phyloP scores from a whole-genome alignment of 2,329 filamentous ascomycete genomes.

The Emmonsiellopsis sp. region DNA sequence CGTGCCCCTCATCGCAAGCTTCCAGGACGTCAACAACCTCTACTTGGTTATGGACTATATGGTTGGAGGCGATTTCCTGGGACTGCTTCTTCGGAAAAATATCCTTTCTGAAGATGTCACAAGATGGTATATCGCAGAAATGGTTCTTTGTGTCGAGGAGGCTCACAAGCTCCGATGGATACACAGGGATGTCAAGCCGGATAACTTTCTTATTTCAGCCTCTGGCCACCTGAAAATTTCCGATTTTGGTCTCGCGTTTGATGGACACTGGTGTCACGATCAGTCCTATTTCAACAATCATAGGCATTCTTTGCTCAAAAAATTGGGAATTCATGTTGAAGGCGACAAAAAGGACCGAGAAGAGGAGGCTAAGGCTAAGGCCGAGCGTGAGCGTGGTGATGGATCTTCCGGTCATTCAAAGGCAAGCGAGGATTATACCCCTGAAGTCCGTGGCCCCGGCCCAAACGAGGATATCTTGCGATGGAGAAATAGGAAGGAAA shows the following conservation, averaged over 20 bases:
- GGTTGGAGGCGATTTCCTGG: constrained; percentile 90
- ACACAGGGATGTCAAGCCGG: constrained; percentile 91
- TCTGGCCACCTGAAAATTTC: constrained; percentile 91
- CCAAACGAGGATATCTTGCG: constrained; percentile 48
- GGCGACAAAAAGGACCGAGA: constrained; percentile 65
- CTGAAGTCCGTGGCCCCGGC: constrained; percentile 22
- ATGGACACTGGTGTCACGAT: constrained; percentile 91
- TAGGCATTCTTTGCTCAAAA: constrained; percentile 68
- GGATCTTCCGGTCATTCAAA: neutral
- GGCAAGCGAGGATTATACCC: constrained; percentile 27
- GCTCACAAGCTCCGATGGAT: constrained; percentile 83
- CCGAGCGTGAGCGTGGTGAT: neutral
- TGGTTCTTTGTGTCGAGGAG: constrained; percentile 91
- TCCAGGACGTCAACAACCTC: constrained; percentile 74
- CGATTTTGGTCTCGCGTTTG: constrained; percentile 91
- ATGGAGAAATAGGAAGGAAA: constrained; percentile 61
- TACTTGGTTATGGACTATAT: constrained; percentile 99
- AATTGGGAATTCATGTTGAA: constrained; percentile 61
- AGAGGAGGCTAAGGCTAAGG: constrained; percentile 20
- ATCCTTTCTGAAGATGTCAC: constrained; percentile 69
- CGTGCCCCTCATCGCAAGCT: constrained; percentile 77
- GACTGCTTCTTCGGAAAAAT: constrained; percentile 75
- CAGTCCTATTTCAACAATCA: constrained; percentile 78
- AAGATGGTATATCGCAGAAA: constrained; percentile 86
- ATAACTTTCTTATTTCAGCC: constrained; percentile 88